Evolutionary conservation across 2,329 filamentous ascomycete genomes (phyloP).

Genomic region (Alternaria postmessia): DNA sequence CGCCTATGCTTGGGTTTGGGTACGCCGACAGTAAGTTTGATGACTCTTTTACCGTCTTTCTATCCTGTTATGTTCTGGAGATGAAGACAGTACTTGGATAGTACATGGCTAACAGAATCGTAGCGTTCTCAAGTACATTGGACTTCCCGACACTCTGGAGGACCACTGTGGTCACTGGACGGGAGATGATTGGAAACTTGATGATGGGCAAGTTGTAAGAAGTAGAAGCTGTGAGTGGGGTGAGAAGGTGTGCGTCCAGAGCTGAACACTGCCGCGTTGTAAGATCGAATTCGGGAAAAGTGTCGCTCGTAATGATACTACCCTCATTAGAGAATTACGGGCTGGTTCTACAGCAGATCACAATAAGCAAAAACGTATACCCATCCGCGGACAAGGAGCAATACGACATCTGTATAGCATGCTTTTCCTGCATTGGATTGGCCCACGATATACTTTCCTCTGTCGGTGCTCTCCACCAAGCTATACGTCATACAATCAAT

Average conservation of each 20-base stretch:
- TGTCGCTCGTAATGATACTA: background rate
- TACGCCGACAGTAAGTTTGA: slow-evolving; percentile 71
- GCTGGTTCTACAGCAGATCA: background rate
- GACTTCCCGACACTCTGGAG: slow-evolving; percentile 86
- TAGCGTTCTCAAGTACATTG: slow-evolving; percentile 75
- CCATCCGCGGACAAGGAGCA: background rate
- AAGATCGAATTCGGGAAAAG: background rate
- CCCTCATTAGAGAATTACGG: background rate
- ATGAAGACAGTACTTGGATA: background rate
- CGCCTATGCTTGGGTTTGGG: slow-evolving; percentile 90
- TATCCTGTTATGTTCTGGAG: background rate
- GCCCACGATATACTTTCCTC: background rate
- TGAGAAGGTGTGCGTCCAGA: no score
- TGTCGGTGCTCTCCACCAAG: background rate
- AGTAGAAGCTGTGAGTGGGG: background rate
- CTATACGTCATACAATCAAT: background rate
- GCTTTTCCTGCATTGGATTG: background rate
- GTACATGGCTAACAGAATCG: background rate
- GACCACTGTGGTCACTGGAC: slow-evolving; percentile 76
- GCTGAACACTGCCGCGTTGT: background rate
- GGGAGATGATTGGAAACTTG: slow-evolving; percentile 79
- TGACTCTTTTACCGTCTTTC: background rate
- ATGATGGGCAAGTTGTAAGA: slow-evolving; percentile 32
- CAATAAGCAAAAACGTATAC: background rate
- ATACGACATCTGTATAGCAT: background rate